A percentile compares a stretch with the other conserved stretches of the same genome.
These are phyloP conservation scores for Alternaria brassicicola DNA, from an alignment of 2,329 filamentous ascomycete genomes.

Conservation along the genomic window DNA sequence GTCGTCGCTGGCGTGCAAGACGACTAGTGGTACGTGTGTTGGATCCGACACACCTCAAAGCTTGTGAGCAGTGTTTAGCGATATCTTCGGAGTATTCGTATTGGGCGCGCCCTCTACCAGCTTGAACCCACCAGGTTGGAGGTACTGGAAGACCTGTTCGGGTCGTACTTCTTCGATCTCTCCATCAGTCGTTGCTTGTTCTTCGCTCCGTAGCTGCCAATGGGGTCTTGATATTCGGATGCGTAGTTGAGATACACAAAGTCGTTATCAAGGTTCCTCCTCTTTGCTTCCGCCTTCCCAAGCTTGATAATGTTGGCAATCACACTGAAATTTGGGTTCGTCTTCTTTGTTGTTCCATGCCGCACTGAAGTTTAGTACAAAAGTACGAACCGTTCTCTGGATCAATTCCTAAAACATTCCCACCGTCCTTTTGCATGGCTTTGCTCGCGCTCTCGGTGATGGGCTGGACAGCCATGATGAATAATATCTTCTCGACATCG, in stretches of 20 bases:
- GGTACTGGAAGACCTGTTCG: constrained; percentile 48
- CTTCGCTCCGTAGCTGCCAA: constrained; percentile 48
- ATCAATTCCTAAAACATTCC: constrained; percentile 34
- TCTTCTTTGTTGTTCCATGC: constrained; percentile 14
- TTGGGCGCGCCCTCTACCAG: constrained; percentile 11
- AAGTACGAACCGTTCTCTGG: constrained; percentile 22
- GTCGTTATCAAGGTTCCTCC: constrained; percentile 13
- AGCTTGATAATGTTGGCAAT: constrained; percentile 11
- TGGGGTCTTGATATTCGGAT: constrained; percentile 47
- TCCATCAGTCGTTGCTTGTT: constrained; percentile 33
- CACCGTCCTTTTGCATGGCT: constrained; percentile 26
- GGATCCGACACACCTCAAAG: background rate
- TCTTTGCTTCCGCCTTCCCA: constrained; percentile 13
- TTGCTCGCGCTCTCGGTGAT: constrained; percentile 17
- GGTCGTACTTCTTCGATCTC: constrained; percentile 49
- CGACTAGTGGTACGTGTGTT: too few species aligned
- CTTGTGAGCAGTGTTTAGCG: background rate
- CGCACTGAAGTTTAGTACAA: constrained; percentile 21
- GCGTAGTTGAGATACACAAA: constrained; percentile 25
- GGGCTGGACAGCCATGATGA: constrained; percentile 23
- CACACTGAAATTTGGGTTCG: constrained; percentile 14
- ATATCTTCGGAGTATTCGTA: background rate
- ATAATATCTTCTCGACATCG: constrained; percentile 23
- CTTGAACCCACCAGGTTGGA: constrained; percentile 53
- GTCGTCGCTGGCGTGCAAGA: background rate